phyloP scores from a whole-genome alignment of 805 yeast species.

The Starmerella roubikii region DNA sequence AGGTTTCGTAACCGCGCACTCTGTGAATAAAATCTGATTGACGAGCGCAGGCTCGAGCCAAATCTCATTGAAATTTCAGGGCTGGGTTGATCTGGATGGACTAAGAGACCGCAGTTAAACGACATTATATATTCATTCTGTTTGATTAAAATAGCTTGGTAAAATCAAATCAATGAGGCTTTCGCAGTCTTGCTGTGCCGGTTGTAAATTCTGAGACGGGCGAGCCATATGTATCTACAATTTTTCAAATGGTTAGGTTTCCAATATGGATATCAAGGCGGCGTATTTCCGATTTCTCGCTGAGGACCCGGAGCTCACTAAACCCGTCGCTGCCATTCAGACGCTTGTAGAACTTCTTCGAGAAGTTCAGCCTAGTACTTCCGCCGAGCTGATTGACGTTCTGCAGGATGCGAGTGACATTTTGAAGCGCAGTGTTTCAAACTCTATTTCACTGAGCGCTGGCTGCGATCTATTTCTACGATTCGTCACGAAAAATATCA shows the following conservation, averaged over 20 bases:
- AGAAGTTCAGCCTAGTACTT: conserved; percentile 78
- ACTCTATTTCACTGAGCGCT: conserved; percentile 86
- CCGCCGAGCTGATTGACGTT: conserved; percentile 77
- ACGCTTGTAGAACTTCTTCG: conserved; percentile 72
- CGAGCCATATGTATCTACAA: neutral
- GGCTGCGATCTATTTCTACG: conserved; percentile 96
- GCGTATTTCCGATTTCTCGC: conserved; percentile 67
- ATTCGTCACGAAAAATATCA: conserved; percentile 78
- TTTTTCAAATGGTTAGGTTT: conserved; percentile 2
- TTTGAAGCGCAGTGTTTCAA: conserved; percentile 66
- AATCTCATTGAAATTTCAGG: too few relatives aligned
- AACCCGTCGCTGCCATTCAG: conserved; percentile 99
- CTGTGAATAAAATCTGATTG: too few relatives aligned
- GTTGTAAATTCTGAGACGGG: too few relatives aligned
- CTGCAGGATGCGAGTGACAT: conserved; percentile 63
- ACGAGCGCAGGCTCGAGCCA: too few relatives aligned
- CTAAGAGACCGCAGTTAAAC: too few relatives aligned
- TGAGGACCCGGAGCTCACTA: conserved; percentile 92
- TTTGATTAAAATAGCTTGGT: too few relatives aligned
- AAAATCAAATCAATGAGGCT: too few relatives aligned
- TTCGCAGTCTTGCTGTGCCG: too few relatives aligned
- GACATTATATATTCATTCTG: too few relatives aligned
- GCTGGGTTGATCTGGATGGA: too few relatives aligned
- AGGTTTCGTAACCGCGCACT: conserved; percentile 69
- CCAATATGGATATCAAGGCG: conserved; percentile 60